Base-by-base conservation (phyloP, 2,329 filamentous ascomycete genomes). In the Nemania diffusa region DNA sequence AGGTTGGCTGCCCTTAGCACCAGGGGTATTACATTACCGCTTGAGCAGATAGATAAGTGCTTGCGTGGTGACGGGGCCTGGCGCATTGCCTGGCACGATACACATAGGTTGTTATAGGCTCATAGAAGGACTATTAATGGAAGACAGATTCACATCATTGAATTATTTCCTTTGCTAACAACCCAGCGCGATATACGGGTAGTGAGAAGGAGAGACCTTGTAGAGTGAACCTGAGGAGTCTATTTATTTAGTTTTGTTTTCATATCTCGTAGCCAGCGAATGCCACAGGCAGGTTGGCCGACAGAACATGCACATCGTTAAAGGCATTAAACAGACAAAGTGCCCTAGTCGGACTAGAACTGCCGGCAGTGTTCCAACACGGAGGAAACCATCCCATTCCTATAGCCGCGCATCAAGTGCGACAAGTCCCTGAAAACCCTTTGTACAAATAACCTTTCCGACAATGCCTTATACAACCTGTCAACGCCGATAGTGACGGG, bases 231-330 rank as follows among this genome's bases (percentile, higher is more conserved):
- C 57, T 53, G 13, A 26, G 42, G 27, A 32, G 6, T 60, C 40
- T 53, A 64, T 64, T 50, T 53, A 64, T 64, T 50, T 50, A 2
- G 13, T 37, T 65, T 44, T 50, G 32, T 22, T 55, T 20, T 62
- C 62, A 55, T 68, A 62, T 65, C 65, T 68, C 65, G 24, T 68
- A 58, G 56, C 48, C 44, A 29, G 62, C 26, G 44, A 55, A 62
- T 26, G 32, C 20, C 57, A 13, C 20, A 22, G 32, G 27, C 40
- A 57, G 27, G 37, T 44, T 27, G 37, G 53, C 52, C 53, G 11
- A 27, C 42, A 48, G 59, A 52, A 57, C 34, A 52, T 56, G 44
- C 24, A 56, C 26, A 52, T 65, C 57, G 34, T 65, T 22, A 46
- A 9, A 57, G 52, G 52, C 52, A 57, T 62, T 57, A 60, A 24